These are phyloP conservation scores for Hymenochaete sp. DNA, from an alignment of 1,284 basidiomycete species.

Conservation along the genomic window DNA sequence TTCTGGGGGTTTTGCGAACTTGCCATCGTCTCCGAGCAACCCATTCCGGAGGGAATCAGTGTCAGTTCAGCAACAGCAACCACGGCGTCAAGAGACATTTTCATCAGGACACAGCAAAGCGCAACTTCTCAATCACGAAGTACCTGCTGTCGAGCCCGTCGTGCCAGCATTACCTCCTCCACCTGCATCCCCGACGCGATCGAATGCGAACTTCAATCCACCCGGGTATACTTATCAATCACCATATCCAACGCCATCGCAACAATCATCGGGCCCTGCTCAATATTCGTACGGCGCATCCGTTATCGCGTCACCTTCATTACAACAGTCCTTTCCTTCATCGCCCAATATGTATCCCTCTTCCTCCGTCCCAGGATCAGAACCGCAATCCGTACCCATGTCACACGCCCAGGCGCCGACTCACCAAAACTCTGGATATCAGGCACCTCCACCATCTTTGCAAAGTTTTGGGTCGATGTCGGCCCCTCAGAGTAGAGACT, in stretches of 20 bases:
- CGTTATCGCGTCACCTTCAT: not conserved
- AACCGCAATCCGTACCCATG: slow-evolving; percentile 1
- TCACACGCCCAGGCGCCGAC: slow-evolving; percentile 6
- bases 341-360: slow-evolving; percentile 3
- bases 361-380: too few relatives aligned
- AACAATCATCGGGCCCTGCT: not conserved
- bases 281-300: not conserved
- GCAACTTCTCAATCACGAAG: not conserved
- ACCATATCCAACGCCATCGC: slow-evolving; percentile 2
- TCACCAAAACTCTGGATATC: slow-evolving; percentile 3
- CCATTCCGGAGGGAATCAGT: not conserved
- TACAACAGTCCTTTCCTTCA: slow-evolving; percentile 5
- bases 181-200: slow-evolving; percentile 1
- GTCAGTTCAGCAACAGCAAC: slow-evolving; percentile 1
- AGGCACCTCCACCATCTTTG: not conserved
- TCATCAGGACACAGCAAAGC: too few relatives aligned
- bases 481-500: not conserved
- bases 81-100: not conserved
- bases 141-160: not conserved
- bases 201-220: slow-evolving; percentile 1
- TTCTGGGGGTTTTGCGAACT: slow-evolving; percentile 12
- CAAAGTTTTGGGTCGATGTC: too few relatives aligned
- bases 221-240: not conserved
- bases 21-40: not conserved
- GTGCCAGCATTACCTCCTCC: slow-evolving; percentile 10